These are phyloP conservation scores for Martensiomyces pterosporus DNA, from an alignment of 192 early-diverging fungal species.

Conservation along the genomic window DNA sequence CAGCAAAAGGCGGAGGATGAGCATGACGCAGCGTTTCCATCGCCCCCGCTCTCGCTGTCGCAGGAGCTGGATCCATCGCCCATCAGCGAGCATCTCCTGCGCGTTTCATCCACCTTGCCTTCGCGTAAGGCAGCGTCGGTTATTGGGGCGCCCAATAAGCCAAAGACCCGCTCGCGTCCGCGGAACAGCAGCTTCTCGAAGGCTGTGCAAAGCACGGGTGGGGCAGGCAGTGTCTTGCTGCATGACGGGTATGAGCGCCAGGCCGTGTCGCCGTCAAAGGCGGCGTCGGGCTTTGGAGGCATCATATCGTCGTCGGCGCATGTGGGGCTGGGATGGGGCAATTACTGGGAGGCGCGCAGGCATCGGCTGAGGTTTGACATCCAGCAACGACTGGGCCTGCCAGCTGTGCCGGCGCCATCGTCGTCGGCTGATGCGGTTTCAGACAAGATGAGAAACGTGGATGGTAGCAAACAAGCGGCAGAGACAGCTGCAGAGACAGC, in stretches of 20 bases:
- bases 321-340: slow-evolving; percentile 45
- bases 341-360: slow-evolving; percentile 43
- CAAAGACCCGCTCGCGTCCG: slow-evolving; percentile 10
- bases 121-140: slow-evolving; percentile 37
- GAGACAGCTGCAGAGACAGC: no score
- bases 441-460: no score
- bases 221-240: no score
- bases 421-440: no score
- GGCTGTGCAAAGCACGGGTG: background rate
- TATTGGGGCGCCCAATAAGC: slow-evolving; percentile 15
- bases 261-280: slow-evolving; percentile 10
- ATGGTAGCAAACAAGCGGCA: no score
- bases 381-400: slow-evolving; percentile 20
- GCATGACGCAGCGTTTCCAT: slow-evolving; percentile 4
- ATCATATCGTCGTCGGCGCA: slow-evolving; percentile 34
- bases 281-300: slow-evolving; percentile 9
- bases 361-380: slow-evolving; percentile 34
- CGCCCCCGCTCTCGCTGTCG: slow-evolving; percentile 19
- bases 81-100: background rate
- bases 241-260: no score
- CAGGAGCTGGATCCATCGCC: background rate
- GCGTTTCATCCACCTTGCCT: background rate
- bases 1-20: background rate
- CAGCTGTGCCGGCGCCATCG: slow-evolving; percentile 5
- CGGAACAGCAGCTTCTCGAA: slow-evolving; percentile 36